phyloP scores from a whole-genome alignment of 371 early-diverging fungal species.

The Quaeritorhiza haematococci region DNA sequence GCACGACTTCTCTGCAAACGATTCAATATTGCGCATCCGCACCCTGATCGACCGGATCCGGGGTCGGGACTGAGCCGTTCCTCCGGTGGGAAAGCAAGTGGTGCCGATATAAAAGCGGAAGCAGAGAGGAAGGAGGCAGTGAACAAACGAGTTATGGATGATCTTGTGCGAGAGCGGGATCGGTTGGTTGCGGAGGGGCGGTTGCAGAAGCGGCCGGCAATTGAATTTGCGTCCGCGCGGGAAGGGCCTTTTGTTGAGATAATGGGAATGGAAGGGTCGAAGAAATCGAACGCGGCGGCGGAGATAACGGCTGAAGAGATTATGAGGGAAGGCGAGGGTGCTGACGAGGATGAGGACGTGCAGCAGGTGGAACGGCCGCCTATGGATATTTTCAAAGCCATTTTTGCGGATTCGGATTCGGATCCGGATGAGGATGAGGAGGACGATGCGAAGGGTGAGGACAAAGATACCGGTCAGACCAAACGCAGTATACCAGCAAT shows the following conservation, averaged over 20 bases:
- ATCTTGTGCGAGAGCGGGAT: slow-evolving; percentile 45
- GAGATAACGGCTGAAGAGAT: slow-evolving; percentile 30
- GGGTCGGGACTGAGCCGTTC: neutral
- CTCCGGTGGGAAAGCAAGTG: slow-evolving; percentile 30
- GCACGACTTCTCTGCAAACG: slow-evolving; percentile 71
- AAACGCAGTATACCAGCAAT: neutral
- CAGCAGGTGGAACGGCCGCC: slow-evolving; percentile 53
- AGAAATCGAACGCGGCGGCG: slow-evolving; percentile 5
- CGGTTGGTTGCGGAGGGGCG: slow-evolving; percentile 18
- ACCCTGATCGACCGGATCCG: slow-evolving; percentile 32
- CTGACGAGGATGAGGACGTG: slow-evolving; percentile 16
- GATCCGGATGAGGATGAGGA: slow-evolving; percentile 49
- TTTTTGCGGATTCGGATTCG: slow-evolving; percentile 67
- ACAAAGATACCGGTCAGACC: neutral
- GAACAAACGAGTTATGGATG: slow-evolving; percentile 56
- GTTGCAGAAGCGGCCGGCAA: neutral
- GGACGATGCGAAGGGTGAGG: slow-evolving; percentile 17
- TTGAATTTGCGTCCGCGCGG: neutral
- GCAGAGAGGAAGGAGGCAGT: slow-evolving; percentile 39
- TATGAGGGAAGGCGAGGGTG: slow-evolving; percentile 10
- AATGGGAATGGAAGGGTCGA: neutral
- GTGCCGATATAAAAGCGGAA: slow-evolving; percentile 8
- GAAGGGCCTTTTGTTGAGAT: neutral
- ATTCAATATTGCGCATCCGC: slow-evolving; percentile 60
- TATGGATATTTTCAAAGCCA: slow-evolving; percentile 84